Conservation (phyloP, 2,329 filamentous ascomycete genomes). For the Metarhizium guizhouense region DNA sequence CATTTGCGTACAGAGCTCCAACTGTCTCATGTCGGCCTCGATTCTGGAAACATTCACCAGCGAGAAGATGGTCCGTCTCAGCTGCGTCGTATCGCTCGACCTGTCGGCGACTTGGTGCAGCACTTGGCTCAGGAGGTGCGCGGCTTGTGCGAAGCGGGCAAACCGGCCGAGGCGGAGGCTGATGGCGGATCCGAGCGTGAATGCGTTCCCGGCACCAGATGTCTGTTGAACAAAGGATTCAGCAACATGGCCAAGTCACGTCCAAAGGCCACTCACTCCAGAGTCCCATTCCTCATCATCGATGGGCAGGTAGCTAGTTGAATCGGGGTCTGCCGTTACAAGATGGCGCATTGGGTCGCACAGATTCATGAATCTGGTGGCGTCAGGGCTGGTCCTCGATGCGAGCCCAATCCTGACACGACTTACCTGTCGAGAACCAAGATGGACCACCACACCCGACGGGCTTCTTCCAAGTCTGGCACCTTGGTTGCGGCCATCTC, state of each 20-base stretch:
- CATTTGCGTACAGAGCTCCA: constrained; percentile 9
- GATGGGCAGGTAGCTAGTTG: constrained; percentile 4
- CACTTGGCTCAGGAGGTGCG: constrained; percentile 9
- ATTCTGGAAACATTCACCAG: constrained; percentile 7
- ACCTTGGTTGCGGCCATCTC: no score
- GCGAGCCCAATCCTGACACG: no score
- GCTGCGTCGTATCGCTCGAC: constrained; percentile 4
- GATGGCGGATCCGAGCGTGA: no score
- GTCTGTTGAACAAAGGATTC: no score
- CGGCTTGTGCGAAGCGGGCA: constrained; percentile 11
- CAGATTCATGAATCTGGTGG: constrained; percentile 5
- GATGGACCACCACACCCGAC: no score
- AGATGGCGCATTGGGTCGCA: constrained; percentile 3
- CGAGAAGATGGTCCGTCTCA: constrained; percentile 8
- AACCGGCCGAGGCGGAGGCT: no score
- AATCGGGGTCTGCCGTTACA: constrained; percentile 9
- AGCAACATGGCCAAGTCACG: no score
- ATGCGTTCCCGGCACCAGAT: no score
- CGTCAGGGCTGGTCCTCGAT: no score
- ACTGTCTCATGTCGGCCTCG: constrained; percentile 5
- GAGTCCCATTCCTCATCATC: constrained; percentile 8
- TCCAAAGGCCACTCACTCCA: constrained; percentile 1
- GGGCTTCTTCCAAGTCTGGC: neutral
- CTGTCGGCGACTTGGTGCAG: constrained; percentile 5
- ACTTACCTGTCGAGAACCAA: neutral